phyloP scores from a whole-genome alignment of 2,329 filamentous ascomycete genomes.

The Nothomitra cinnamomea region DNA sequence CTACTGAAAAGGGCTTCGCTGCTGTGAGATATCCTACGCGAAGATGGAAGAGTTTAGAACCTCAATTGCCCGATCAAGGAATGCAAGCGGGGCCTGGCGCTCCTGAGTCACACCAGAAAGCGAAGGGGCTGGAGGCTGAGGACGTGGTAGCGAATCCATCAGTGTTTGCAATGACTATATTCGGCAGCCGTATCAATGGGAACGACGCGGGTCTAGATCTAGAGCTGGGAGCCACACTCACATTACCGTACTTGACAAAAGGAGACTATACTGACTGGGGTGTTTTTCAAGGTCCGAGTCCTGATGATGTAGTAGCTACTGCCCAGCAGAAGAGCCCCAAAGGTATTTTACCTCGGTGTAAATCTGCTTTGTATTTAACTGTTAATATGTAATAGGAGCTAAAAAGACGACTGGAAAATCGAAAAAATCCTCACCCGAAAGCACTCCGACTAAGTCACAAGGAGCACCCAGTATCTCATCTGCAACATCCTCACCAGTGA shows the following conservation, averaged over 20 bases:
- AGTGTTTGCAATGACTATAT: constrained; percentile 30
- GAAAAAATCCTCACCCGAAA: constrained; percentile 16
- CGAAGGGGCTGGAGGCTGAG: constrained; percentile 1
- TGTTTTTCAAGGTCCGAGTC: constrained; percentile 72
- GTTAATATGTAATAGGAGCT: constrained; percentile 13
- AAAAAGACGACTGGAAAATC: constrained; percentile 6
- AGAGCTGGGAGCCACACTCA: constrained; percentile 12
- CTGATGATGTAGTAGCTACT: constrained; percentile 73
- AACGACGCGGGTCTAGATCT: constrained; percentile 10
- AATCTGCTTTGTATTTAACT: not conserved
- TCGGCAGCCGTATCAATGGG: constrained; percentile 17
- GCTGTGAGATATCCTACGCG: not conserved
- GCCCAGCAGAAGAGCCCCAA: constrained; percentile 44
- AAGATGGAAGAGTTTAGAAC: not conserved
- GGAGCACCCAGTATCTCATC: constrained; percentile 14
- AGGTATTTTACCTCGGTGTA: constrained; percentile 13
- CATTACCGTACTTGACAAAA: constrained; percentile 24
- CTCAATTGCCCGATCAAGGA: not conserved
- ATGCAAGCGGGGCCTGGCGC: not conserved
- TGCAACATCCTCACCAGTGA: not conserved
- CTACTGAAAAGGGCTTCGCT: not conserved
- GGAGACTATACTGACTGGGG: constrained; percentile 28
- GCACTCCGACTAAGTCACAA: constrained; percentile 8
- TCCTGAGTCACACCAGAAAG: not conserved
- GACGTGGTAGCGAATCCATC: constrained; percentile 30